These are phyloP conservation scores for Phytopythium ostracodes DNA, from an alignment of 352 stramenopile genomes.

Conservation along the genomic window DNA sequence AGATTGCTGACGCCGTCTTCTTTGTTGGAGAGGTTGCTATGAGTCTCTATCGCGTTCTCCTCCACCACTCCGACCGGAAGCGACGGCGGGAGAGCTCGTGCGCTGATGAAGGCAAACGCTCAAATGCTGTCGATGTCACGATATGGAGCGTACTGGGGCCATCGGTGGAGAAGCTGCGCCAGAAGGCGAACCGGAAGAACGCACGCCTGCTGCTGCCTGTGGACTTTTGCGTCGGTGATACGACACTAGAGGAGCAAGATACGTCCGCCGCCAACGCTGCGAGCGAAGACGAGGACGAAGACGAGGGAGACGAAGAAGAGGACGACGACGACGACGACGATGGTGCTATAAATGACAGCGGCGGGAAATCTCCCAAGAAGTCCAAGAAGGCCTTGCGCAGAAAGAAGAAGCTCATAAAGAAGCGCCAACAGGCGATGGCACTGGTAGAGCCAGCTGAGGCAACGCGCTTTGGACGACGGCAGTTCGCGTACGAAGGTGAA, in stretches of 20 bases:
- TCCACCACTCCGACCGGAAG: slow-evolving; percentile 15
- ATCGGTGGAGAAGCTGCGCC: slow-evolving; percentile 47
- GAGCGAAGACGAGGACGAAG: slow-evolving; percentile 30
- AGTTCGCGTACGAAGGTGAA: slow-evolving; percentile 38
- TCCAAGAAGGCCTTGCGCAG: slow-evolving; percentile 14
- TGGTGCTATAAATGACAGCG: slow-evolving; percentile 13
- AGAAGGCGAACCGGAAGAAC: slow-evolving; percentile 61
- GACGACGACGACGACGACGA: slow-evolving; percentile 31
- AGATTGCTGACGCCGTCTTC: slow-evolving; percentile 53
- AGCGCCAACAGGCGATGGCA: slow-evolving; percentile 16
- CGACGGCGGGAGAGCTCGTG: not conserved
- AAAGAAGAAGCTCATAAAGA: slow-evolving; percentile 15
- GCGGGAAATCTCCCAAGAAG: slow-evolving; percentile 15
- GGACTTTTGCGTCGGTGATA: slow-evolving; percentile 58
- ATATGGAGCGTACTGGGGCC: slow-evolving; percentile 33
- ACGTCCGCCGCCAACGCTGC: slow-evolving; percentile 7
- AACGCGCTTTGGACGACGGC: slow-evolving; percentile 20
- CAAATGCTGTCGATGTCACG: slow-evolving; percentile 1
- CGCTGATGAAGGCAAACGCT: not conserved
- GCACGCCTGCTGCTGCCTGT: slow-evolving; percentile 52
- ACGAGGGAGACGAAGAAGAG: slow-evolving; percentile 36
- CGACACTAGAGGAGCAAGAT: slow-evolving; percentile 39
- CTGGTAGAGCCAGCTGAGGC: slow-evolving; percentile 29
- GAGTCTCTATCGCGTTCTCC: slow-evolving; percentile 47
- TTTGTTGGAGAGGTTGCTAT: slow-evolving; percentile 63